Percentiles rank a stretch among this genome's conserved stretches.
Conservation (phyloP, 768 basidiomycete genomes). For the Suillus clintonianus region DNA sequence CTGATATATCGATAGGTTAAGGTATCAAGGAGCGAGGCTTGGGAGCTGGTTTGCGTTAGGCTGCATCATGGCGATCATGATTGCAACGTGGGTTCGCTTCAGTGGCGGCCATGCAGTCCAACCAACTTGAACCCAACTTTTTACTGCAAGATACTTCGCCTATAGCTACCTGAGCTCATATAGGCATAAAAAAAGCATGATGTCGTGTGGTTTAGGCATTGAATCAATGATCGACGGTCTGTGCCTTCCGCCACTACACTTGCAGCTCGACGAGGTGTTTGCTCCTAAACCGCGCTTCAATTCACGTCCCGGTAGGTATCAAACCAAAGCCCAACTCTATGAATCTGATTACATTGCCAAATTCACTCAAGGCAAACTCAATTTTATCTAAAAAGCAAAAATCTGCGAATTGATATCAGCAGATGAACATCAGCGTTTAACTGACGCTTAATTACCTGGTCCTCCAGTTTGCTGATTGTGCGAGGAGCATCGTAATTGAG, state of each 20-base stretch:
- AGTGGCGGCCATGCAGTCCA: not conserved
- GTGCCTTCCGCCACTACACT: not conserved
- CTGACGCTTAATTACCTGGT: constrained; percentile 58
- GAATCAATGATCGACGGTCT: not conserved
- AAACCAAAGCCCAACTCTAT: not conserved
- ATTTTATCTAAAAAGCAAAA: constrained; percentile 39
- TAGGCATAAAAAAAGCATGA: no score
- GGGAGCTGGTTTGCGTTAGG: not conserved
- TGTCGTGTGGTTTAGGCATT: no score
- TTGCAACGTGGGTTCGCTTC: not conserved
- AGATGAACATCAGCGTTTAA: not conserved
- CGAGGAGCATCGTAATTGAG: constrained; percentile 87
- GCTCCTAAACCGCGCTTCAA: not conserved
- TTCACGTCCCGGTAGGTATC: not conserved
- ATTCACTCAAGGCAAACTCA: not conserved
- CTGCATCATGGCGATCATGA: not conserved
- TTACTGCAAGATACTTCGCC: not conserved
- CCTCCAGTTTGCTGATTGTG: constrained; percentile 89
- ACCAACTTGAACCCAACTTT: not conserved
- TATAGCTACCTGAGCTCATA: not conserved
- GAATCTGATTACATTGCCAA: not conserved
- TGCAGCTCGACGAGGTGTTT: not conserved
- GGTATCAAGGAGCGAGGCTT: not conserved
- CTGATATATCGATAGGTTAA: not conserved
- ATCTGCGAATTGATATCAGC: constrained; percentile 32